Evolutionary conservation across 1,139 yeast species (phyloP), one percentile per base, ranked within the genome.

Genomic region (Protomyces gravidus): DNA sequence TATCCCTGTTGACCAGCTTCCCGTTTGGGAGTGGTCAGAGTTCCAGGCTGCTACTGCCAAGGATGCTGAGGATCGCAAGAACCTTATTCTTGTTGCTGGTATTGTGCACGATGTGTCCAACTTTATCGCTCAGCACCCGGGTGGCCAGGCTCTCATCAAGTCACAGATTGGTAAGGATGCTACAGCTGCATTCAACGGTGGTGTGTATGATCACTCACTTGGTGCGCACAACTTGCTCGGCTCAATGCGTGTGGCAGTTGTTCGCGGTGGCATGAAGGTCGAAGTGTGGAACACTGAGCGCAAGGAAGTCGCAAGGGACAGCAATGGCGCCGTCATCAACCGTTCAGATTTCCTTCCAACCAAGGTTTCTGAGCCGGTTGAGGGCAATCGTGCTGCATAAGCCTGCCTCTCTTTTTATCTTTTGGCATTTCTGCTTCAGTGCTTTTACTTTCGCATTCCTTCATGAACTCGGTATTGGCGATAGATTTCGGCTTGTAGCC

Each of bases 181-280:
- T 55, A 89, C 97, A 45, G 87, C 88, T 69, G 97, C 96, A 2
- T 92, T 92, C 80, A 89, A 89, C 72, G 98, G 98, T 70, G 97
- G 96, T 70, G 98, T 92, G 48, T 92, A 92, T 73, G 85, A 88
- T 59, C 98, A 92, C 75, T 88, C 97, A 50, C 92, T 90, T 70
- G 98, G 98, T 65, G 98, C 97, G 50, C 97, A 92, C 76, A 92
- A 92, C 76, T 77, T 92, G 73, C 82, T 92, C 71, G 95, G 97
- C 32, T 86, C 94, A 39, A 85, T 90, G 95, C 86, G 98, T 77
- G 87, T 92, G 27, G 97, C 97, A 28, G 94, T 92, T 53, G 84
- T 92, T 45, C 87, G 89, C 65, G 86, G 88, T n/a, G 88, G 89
- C 3, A 80, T 86, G 66, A 90, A 87, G 65, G 87, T 84, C 63